Base-by-base conservation (phyloP, 768 basidiomycete genomes). In the Amyloporia xantha region DNA sequence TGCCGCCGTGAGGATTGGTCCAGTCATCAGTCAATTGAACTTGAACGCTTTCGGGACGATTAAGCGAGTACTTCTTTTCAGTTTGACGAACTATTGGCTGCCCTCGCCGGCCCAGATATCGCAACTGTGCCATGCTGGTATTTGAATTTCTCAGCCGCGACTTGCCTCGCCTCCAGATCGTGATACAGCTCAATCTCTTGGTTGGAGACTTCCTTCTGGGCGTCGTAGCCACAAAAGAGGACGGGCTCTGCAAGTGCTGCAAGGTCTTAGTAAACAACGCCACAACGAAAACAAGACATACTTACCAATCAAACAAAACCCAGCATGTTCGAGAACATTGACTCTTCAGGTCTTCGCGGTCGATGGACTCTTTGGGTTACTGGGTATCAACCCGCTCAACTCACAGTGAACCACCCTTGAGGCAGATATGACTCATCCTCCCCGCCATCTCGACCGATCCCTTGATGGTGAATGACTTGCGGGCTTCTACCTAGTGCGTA, bases 371-470 rank as follows among this genome's bases (percentile, higher is more conserved):
- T 38, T 73, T 78, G 12, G 86, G 81, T 75, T 96, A n/a, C n/a
- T n/a, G 95, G 62, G 84, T 82, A 61, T 98, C 95, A 41, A 97
- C 93, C 96, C 96, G 98, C 27, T 95, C 96, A 57, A 99, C 95
- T 61, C 97, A 87, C 26, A 95, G 75, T 26, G 88, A 80, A 38
- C 91, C 92, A 57, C 88, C 82, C 71, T 95, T 93, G 57, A 98
- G 78, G 50, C 92, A 91, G 79, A 98, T 96, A 70, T 80, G 82
- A 36, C 96, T 95, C 91, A 94, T 98, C 68, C 98, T 84, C 94
- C 95, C 98, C 2, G 95, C 94, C 89, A 99, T 95, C 72, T 99
- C 96, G 61, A 99, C 96, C 61, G 90, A 91, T 17, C 96, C 96
- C 66, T 96, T 87, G 58, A 98, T 94, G 1, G 94, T 93, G 68